phyloP scores from a whole-genome alignment of 73 alveolate genomes.

The Tetrahymena elliotti region DNA sequence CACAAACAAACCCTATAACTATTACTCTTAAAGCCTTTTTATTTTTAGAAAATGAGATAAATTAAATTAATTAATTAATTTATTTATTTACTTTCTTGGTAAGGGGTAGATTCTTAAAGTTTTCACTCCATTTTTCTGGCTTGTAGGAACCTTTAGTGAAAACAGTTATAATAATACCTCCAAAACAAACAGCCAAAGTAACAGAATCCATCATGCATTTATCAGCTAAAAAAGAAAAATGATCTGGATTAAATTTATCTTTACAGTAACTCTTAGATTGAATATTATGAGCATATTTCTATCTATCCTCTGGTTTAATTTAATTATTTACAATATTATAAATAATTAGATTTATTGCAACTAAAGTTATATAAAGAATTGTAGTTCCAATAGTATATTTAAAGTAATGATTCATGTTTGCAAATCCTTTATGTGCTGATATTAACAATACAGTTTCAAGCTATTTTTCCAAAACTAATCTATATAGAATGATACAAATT shows the following conservation, averaged over 20 bases:
- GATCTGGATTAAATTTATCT: background rate
- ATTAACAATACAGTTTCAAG: background rate
- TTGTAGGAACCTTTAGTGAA: background rate
- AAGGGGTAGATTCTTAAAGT: background rate
- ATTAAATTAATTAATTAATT: background rate
- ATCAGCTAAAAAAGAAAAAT: background rate
- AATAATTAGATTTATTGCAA: background rate
- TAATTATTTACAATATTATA: background rate
- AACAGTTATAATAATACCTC: background rate
- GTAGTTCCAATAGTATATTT: background rate
- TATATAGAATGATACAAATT: background rate
- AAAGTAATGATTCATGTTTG: background rate
- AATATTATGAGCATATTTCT: background rate
- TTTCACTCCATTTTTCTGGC: background rate
- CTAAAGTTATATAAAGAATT: background rate
- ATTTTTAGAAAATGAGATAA: background rate
- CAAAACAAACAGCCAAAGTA: background rate
- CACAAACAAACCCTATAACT: background rate
- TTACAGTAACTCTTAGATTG: background rate
- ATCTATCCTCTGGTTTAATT: background rate
- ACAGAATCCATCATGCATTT: background rate
- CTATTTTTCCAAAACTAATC: background rate
- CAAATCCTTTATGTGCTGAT: background rate
- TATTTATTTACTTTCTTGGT: background rate
- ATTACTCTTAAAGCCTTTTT: background rate